A percentile compares a stretch with the other conserved stretches of the same genome.
These are phyloP conservation scores for Amanita pseudoporphyria DNA, from an alignment of 768 basidiomycete species.

Conservation along the genomic window DNA sequence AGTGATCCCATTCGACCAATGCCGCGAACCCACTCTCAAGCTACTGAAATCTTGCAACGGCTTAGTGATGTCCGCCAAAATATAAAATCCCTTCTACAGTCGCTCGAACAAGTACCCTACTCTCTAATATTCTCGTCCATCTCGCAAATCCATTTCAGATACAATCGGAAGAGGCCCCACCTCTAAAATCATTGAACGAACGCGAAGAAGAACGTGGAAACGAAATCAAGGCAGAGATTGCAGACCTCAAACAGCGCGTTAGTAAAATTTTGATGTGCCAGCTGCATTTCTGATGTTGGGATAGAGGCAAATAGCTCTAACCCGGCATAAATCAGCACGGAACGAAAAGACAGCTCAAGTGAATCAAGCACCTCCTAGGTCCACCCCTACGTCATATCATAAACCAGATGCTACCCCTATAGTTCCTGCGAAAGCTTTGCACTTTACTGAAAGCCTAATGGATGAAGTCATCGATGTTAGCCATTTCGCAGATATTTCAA, in stretches of 20 bases:
- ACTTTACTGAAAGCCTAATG: conserved; percentile 53
- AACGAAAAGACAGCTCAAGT: neutral
- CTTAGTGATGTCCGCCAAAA: conserved; percentile 27
- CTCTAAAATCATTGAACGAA: conserved; percentile 27
- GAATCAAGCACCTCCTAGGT: neutral
- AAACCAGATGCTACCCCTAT: neutral
- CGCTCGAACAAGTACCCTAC: conserved; percentile 23
- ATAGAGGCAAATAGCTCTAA: neutral
- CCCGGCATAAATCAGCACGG: neutral
- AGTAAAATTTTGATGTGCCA: neutral
- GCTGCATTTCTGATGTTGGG: neutral
- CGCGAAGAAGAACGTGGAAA: conserved; percentile 33
- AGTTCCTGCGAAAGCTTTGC: conserved; percentile 23
- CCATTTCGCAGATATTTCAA: conserved; percentile 40
- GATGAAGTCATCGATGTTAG: conserved; percentile 55
- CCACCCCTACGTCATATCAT: neutral
- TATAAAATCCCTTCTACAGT: conserved; percentile 24
- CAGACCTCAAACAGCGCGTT: conserved; percentile 33
- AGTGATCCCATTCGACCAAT: conserved; percentile 38
- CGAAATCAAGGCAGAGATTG: conserved; percentile 26
- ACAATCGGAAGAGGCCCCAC: conserved; percentile 16
- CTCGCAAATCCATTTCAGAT: conserved; percentile 10
- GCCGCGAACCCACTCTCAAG: conserved; percentile 40
- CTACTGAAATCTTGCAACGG: conserved; percentile 30
- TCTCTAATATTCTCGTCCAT: neutral